Evolutionary conservation across 1,139 yeast genomes (phyloP).

Genomic region (Suhomyces bolitotheri): DNA sequence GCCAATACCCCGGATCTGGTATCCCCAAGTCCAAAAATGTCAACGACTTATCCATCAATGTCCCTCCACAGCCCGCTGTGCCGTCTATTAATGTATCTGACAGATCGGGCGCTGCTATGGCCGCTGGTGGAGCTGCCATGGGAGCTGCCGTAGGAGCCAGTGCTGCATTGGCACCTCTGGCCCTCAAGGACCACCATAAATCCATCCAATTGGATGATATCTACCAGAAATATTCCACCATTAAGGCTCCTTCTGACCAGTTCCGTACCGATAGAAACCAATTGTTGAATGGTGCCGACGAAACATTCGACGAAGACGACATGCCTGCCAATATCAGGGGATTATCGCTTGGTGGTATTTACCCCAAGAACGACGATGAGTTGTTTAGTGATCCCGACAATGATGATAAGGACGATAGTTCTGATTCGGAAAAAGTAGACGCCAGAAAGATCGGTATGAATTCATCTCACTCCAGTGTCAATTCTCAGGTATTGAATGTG

Average conservation of each 20-base stretch:
- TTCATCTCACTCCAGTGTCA: constrained; percentile 11
- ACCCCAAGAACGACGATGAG: constrained; percentile 43
- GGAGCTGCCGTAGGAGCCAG: background rate
- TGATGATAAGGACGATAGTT: constrained; percentile 27
- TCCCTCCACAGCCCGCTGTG: constrained; percentile 4
- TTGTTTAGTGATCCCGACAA: constrained; percentile 41
- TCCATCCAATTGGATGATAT: constrained; percentile 48
- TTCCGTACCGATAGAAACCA: constrained; percentile 31
- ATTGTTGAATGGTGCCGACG: constrained; percentile 40
- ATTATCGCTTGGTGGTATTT: constrained; percentile 29
- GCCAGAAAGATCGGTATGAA: constrained; percentile 28
- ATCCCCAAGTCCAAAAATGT: constrained; percentile 10
- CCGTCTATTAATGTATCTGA: constrained; percentile 7
- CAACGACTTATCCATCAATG: constrained; percentile 16
- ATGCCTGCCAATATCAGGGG: constrained; percentile 36
- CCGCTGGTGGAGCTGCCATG: no score
- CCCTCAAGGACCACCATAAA: constrained; percentile 24
- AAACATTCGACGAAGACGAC: constrained; percentile 36
- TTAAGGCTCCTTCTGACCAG: constrained; percentile 46
- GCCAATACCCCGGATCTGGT: constrained; percentile 1
- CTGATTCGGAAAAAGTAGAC: constrained; percentile 29
- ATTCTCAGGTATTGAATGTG: constrained; percentile 18
- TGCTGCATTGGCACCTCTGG: constrained; percentile 4
- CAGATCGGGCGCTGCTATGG: no score
- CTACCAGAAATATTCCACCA: constrained; percentile 46